Conservation (phyloP, 176 grass and related monocot genomes). For the Pharus latifolius region DNA sequence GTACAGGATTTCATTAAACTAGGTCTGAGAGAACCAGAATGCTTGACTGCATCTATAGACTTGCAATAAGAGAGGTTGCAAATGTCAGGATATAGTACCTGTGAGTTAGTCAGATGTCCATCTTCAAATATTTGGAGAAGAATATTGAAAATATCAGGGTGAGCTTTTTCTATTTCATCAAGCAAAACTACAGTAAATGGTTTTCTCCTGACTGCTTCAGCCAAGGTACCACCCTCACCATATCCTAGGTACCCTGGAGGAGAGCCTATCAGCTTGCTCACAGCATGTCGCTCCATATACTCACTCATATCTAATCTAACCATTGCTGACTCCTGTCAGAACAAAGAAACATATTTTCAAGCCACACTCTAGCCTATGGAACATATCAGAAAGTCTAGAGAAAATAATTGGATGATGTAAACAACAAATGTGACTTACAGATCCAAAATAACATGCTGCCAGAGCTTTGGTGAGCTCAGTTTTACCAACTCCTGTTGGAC, state of each 20-base stretch:
- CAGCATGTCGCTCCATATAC: constrained; percentile 91
- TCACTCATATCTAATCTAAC: constrained; percentile 97
- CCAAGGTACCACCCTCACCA: constrained; percentile 85
- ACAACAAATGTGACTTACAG: constrained; percentile 46
- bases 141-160: constrained; percentile 96
- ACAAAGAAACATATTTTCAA: constrained; percentile 15
- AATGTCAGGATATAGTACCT: constrained; percentile 36
- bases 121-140: constrained; percentile 99
- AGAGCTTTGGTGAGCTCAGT: constrained; percentile 85
- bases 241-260: constrained; percentile 93
- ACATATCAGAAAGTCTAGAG: not conserved
- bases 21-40: not conserved
- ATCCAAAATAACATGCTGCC: constrained; percentile 85
- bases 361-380: not conserved
- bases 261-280: constrained; percentile 95
- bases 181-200: constrained; percentile 84
- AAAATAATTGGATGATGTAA: not conserved
- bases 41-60: not conserved
- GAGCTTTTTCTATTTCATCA: constrained; percentile 99
- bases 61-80: not conserved
- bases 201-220: constrained; percentile 86
- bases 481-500: constrained; percentile 96
- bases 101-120: constrained; percentile 74
- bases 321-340: constrained; percentile 71
- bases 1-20: constrained; percentile 6